Evolutionary conservation across 352 stramenopile genomes (phyloP).

Genomic region (Phytophthora cajani): DNA sequence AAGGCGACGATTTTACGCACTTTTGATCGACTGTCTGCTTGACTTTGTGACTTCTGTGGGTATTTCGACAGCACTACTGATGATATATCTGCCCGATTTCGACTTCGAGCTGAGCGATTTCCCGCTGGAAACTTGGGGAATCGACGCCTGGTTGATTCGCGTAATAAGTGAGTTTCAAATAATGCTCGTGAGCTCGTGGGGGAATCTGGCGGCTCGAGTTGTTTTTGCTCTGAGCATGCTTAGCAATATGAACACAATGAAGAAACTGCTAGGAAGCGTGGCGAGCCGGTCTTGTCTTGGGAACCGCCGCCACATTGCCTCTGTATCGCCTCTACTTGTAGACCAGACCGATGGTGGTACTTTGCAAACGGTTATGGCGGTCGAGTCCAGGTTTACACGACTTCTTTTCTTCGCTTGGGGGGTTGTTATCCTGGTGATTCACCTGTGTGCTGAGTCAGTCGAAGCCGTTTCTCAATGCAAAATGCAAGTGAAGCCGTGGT

Average conservation of each 20-base stretch:
- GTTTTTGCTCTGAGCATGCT: conserved; percentile 38
- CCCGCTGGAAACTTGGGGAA: conserved; percentile 19
- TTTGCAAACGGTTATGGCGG: background rate
- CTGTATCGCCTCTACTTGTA: background rate
- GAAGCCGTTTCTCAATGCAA: conserved; percentile 11
- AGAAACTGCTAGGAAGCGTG: background rate
- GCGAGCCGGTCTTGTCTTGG: no score
- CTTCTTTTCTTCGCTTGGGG: conserved; percentile 33
- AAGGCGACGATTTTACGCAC: conserved; percentile 15
- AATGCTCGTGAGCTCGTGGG: conserved; percentile 33
- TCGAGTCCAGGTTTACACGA: conserved; percentile 8
- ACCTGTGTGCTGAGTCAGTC: conserved; percentile 19
- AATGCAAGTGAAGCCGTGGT: conserved; percentile 41
- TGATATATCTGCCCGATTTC: conserved; percentile 24
- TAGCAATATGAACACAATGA: conserved; percentile 40
- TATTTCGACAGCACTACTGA: conserved; percentile 18
- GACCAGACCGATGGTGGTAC: background rate
- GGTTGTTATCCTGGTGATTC: conserved; percentile 18
- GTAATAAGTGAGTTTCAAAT: conserved; percentile 39
- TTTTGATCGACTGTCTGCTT: conserved; percentile 27
- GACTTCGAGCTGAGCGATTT: conserved; percentile 9
- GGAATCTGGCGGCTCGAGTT: conserved; percentile 18
- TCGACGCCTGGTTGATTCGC: conserved; percentile 35
- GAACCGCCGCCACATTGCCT: background rate
- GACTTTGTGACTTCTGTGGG: conserved; percentile 30